Base-by-base conservation (phyloP, 352 stramenopile genomes). In the Plasmopara viticola region DNA sequence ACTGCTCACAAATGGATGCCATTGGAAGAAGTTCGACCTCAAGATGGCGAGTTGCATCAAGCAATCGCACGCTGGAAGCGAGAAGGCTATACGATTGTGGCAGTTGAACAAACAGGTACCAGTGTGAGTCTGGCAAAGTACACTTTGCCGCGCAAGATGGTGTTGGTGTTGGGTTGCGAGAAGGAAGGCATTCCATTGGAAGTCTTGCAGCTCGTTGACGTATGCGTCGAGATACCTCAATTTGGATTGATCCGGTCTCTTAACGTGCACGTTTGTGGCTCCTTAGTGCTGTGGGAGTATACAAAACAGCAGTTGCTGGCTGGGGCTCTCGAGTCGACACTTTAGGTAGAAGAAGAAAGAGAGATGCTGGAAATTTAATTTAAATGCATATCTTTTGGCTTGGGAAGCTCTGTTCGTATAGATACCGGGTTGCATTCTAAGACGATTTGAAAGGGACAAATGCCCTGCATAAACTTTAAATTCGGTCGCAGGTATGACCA, bases 221-320 rank as follows among this genome's bases (percentile, higher is more conserved):
- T 93, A 14, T 98, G 95, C 55, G 87, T 98, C 20, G 95, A 99
- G 69, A 98, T 99, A 66, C 96, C 96, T 14, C 96, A 99, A 62
- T 87, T 98, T 45, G 96, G 96, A 1, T 87, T 98, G 38, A 97
- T 98, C 46, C 82, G 96, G 6, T 98, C 87, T 44, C 81, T 99
- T 28, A 99, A 99, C 57, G 95, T 98, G 40, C 96, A 99, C 61
- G 96, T 98, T 17, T 97, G 86, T 52, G 95, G 93, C 44, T 92
- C 95, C 15, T 81, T 98, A 18, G 58, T 95, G 46, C 78, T 99
- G 49, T 99, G 95, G 94, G 92, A 98, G 64, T 98, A 97, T 68
- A 97, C 92, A 15, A 93, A 96, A 59, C 94, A 98, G 62, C 82
- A 71, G 31, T 59, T 90, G 10, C 49, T 71, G 45, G 53, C 60